A percentile compares a stretch with the other conserved stretches of the same genome.
phyloP scores from a whole-genome alignment of 345 rosid genomes.

The Populus davidiana region DNA sequence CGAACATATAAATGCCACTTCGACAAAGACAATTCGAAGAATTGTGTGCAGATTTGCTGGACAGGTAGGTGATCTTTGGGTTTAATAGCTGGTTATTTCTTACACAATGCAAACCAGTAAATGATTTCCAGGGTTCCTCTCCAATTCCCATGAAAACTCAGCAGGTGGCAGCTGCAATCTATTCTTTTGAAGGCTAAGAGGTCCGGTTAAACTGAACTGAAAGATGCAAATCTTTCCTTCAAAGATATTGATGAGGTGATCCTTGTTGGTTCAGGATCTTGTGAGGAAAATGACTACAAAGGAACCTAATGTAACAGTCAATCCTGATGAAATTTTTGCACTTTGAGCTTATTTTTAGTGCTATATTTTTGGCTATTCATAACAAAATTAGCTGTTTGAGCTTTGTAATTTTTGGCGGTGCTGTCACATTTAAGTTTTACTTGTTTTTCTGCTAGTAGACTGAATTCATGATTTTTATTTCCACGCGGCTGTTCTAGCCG shows the following conservation, averaged over 20 bases:
- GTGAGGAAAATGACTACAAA: conserved; percentile 34
- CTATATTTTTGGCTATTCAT: no score
- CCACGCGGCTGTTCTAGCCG: conserved; percentile 88
- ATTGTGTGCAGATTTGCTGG: conserved; percentile 25
- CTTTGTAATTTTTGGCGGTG: no score
- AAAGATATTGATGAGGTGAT: conserved; percentile 81
- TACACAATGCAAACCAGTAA: no score
- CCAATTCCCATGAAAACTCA: no score
- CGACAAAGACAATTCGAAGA: conserved; percentile 42
- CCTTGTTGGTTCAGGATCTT: conserved; percentile 47
- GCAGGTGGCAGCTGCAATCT: no score
- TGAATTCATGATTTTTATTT: no score
- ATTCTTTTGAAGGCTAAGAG: conserved; percentile 34
- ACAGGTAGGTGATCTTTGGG: conserved; percentile 38
- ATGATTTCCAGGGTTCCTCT: no score
- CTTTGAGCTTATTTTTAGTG: conserved; percentile 72
- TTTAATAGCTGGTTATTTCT: no score
- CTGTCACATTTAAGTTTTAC: no score
- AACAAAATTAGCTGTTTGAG: no score
- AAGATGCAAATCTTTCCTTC: conserved; percentile 69
- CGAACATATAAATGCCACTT: conserved; percentile 74
- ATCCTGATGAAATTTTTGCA: conserved; percentile 90
- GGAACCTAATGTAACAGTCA: conserved; percentile 82
- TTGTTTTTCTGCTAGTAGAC: no score
- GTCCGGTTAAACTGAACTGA: conserved; percentile 70